Percentiles rank a stretch among this genome's conserved stretches.
phyloP scores from a whole-genome alignment of 345 rosid species.

The Citrus cavaleriei region DNA sequence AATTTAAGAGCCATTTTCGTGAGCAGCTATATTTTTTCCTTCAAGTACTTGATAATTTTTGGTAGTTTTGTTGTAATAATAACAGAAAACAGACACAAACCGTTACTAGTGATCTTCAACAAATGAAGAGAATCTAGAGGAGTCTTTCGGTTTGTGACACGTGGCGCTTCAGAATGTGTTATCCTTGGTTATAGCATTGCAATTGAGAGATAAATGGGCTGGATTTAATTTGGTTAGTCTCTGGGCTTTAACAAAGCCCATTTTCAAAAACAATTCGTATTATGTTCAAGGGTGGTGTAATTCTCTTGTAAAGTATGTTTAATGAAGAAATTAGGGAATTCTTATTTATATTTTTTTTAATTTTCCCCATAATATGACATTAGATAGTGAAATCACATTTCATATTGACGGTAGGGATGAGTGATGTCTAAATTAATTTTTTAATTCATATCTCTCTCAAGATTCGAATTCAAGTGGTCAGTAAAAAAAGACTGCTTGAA shows the following conservation, averaged over 20 bases:
- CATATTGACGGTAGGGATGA: neutral
- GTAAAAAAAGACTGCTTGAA: fast-evolving
- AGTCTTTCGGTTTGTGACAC: neutral
- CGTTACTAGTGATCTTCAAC: neutral
- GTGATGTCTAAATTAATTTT: no score
- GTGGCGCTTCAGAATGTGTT: no score
- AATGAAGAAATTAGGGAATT: neutral
- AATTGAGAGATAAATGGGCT: neutral
- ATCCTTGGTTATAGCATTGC: neutral
- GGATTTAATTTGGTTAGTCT: neutral
- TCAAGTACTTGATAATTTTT: neutral
- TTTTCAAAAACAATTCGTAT: no score
- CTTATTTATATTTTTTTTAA: neutral
- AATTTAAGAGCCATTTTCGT: neutral
- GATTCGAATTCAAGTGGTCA: no score
- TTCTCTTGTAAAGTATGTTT: neutral
- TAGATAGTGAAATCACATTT: neutral
- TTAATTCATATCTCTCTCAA: neutral
- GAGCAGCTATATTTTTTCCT: no score
- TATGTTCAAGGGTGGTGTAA: neutral
- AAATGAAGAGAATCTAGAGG: neutral
- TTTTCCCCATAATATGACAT: no score
- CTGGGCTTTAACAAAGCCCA: neutral
- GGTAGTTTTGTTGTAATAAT: neutral
- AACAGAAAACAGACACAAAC: neutral